Percentiles rank a stretch among this genome's conserved stretches.
These are phyloP conservation scores for Fusarium pininemorale DNA, from an alignment of 2,329 filamentous ascomycete species.

Conservation along the genomic window DNA sequence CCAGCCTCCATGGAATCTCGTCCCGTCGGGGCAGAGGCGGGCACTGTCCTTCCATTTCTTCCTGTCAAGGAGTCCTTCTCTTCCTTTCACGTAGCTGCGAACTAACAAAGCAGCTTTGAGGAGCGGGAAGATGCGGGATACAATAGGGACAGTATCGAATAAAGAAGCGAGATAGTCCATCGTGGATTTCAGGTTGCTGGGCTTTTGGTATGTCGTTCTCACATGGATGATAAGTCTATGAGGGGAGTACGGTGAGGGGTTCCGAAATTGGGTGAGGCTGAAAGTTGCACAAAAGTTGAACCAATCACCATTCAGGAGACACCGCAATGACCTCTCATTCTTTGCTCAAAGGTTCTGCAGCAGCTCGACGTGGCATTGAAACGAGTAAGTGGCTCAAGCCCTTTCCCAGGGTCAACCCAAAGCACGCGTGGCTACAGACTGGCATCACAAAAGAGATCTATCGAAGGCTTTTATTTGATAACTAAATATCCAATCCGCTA, in stretches of 20 bases:
- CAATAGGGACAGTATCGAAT: no score
- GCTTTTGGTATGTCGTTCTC: neutral
- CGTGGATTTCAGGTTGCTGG: no score
- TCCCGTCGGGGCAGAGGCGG: rapidly evolving
- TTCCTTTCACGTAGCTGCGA: rapidly evolving
- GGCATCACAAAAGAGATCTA: rapidly evolving
- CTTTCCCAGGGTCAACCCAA: rapidly evolving
- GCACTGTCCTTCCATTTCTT: neutral
- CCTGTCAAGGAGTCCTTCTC: neutral
- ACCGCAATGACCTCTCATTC: rapidly evolving
- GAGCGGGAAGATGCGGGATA: rapidly evolving
- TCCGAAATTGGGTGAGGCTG: neutral
- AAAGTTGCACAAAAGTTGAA: no score
- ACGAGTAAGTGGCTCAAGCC: rapidly evolving
- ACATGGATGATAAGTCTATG: rapidly evolving
- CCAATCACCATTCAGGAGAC: neutral
- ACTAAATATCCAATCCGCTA: neutral
- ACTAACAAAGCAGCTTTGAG: rapidly evolving
- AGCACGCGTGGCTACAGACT: no score
- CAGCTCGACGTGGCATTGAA: rapidly evolving
- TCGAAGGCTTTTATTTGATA: no score
- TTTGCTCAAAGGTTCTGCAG: neutral
- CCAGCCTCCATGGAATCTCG: rapidly evolving
- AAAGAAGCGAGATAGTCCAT: no score
- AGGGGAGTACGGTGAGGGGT: neutral